Conservation (phyloP, 192 early-diverging fungal genomes). For the Allomyces macrogynus region DNA sequence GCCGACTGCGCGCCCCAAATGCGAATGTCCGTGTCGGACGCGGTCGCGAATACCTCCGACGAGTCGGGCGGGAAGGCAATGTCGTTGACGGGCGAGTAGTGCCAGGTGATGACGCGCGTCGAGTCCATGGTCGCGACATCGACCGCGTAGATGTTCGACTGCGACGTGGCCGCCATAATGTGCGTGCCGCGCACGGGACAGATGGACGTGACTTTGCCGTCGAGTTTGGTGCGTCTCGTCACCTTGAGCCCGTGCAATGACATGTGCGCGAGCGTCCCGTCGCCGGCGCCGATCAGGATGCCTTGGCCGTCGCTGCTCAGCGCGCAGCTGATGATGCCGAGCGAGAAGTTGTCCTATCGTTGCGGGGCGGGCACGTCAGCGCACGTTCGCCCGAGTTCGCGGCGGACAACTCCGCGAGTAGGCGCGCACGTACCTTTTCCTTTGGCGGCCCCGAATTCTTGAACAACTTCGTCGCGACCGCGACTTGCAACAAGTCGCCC, state of each 20-base stretch:
- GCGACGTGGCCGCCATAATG: constrained; percentile 25
- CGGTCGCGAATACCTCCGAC: constrained; percentile 33
- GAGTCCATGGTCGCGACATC: constrained; percentile 15
- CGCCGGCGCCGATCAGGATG: constrained; percentile 29
- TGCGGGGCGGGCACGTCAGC: too few relatives aligned
- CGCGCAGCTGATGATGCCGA: constrained; percentile 28
- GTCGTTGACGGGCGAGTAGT: constrained; percentile 32
- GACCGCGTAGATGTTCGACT: constrained; percentile 31
- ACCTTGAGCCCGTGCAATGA: constrained; percentile 24
- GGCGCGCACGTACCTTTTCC: constrained; percentile 34
- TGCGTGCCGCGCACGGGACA: constrained; percentile 16
- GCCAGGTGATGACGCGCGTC: constrained; percentile 21
- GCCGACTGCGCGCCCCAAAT: constrained; percentile 29
- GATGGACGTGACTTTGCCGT: constrained; percentile 33
- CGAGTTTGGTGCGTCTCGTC: constrained; percentile 18
- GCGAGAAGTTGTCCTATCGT: constrained; percentile 28
- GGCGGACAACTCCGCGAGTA: too few relatives aligned
- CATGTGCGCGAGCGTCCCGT: constrained; percentile 27
- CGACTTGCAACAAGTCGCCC: constrained; percentile 29
- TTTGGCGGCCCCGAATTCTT: constrained; percentile 35
- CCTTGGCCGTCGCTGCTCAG: constrained; percentile 12
- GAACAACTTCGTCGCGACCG: constrained; percentile 24
- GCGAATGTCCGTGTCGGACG: constrained; percentile 31
- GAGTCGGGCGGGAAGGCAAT: constrained; percentile 28
- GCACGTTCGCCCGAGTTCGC: too few relatives aligned